Percentiles rank a stretch among this genome's conserved stretches.
These are phyloP conservation scores for Podospora comata DNA, from an alignment of 495 filamentous ascomycete species.

Conservation along the genomic window DNA sequence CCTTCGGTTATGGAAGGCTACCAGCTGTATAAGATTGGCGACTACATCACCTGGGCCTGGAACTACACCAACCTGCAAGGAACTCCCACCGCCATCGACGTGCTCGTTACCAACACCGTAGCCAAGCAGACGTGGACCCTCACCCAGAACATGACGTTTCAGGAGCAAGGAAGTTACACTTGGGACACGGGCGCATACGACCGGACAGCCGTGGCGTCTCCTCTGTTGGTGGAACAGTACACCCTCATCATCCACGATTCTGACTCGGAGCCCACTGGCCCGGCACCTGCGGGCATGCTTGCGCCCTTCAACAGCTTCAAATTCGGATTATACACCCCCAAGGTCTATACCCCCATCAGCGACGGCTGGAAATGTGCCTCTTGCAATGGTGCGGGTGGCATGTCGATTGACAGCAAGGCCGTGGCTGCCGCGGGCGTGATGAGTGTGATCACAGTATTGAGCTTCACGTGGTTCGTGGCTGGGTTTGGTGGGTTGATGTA, in stretches of 20 bases:
- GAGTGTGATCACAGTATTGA: slow-evolving; percentile 69
- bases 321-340: slow-evolving; percentile 80
- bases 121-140: slow-evolving; percentile 46
- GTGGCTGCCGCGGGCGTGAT: slow-evolving; percentile 73
- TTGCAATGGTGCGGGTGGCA: slow-evolving; percentile 67
- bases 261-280: slow-evolving; percentile 56
- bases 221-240: slow-evolving; percentile 71
- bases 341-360: slow-evolving; percentile 59
- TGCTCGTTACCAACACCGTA: slow-evolving; percentile 71
- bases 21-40: slow-evolving; percentile 84
- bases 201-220: slow-evolving; percentile 51
- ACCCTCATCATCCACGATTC: slow-evolving; percentile 83
- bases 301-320: slow-evolving; percentile 56
- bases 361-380: slow-evolving; percentile 60
- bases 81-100: slow-evolving; percentile 73
- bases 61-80: slow-evolving; percentile 88
- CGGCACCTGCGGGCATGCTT: slow-evolving; percentile 69
- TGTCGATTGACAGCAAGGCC: slow-evolving; percentile 57
- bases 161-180: slow-evolving; percentile 42
- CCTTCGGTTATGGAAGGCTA: slow-evolving; percentile 57
- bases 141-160: slow-evolving; percentile 53
- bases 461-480: slow-evolving; percentile 86
- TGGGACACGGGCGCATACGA: slow-evolving; percentile 83
- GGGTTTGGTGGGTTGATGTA: slow-evolving; percentile 57
- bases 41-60: slow-evolving; percentile 83